Evolutionary conservation across 805 yeast genomes (phyloP).

Genomic region (Saturnispora mendoncae): DNA sequence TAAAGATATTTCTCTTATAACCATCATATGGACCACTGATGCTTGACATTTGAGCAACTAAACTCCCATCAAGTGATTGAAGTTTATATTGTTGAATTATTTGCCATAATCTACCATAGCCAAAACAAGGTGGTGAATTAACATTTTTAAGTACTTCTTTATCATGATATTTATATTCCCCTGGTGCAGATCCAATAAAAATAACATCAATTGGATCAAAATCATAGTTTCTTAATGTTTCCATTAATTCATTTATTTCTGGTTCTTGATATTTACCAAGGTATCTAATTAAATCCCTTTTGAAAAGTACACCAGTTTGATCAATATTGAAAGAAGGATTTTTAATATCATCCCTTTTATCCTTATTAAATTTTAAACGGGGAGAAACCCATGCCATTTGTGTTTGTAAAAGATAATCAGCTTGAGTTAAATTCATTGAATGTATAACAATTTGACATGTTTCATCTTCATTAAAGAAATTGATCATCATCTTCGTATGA

Average conservation of each 20-base stretch:
- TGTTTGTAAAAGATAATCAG: slow-evolving; percentile 50
- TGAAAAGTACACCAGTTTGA: slow-evolving; percentile 31
- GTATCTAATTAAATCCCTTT: slow-evolving; percentile 37
- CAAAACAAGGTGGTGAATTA: slow-evolving; percentile 25
- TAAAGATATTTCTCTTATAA: slow-evolving; percentile 31
- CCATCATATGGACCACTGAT: slow-evolving; percentile 38
- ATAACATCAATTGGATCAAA: slow-evolving; percentile 42
- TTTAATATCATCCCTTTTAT: not conserved
- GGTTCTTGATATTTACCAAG: slow-evolving; percentile 34
- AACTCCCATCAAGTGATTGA: slow-evolving; percentile 21
- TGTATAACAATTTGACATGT: slow-evolving; percentile 45
- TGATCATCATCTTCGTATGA: slow-evolving; percentile 62
- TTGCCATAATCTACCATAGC: slow-evolving; percentile 41
- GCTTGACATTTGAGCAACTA: slow-evolving; percentile 40
- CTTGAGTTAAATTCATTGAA: slow-evolving; percentile 47
- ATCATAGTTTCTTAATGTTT: slow-evolving; percentile 30
- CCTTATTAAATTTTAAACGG: slow-evolving; percentile 15
- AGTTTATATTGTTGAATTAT: slow-evolving; percentile 30
- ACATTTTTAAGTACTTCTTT: slow-evolving; percentile 11
- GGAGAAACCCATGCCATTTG: slow-evolving; percentile 65
- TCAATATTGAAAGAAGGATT: not conserved
- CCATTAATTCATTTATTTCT: slow-evolving; percentile 24
- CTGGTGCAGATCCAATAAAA: slow-evolving; percentile 50
- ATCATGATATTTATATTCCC: slow-evolving; percentile 23
- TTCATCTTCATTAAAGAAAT: slow-evolving; percentile 39